A percentile compares a stretch with the other conserved stretches of the same genome.
These are phyloP conservation scores for Juglanconis sp. DNA, from an alignment of 2,329 filamentous ascomycete species.

Conservation along the genomic window DNA sequence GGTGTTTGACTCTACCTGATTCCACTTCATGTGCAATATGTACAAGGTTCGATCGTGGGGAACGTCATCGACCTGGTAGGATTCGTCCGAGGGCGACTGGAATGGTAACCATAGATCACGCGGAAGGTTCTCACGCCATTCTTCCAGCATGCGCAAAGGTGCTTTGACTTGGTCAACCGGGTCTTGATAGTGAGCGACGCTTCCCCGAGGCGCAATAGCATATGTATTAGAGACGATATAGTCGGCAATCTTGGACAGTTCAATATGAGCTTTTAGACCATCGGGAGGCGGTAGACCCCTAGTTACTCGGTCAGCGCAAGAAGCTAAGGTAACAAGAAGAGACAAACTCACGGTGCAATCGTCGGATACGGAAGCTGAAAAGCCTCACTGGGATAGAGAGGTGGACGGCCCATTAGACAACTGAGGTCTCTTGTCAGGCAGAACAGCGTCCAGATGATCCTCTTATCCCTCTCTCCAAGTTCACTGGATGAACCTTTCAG, in stretches of 20 bases:
- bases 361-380: constrained; percentile 41
- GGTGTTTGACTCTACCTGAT: constrained; percentile 31
- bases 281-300: constrained; percentile 41
- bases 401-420: constrained; percentile 48
- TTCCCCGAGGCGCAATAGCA: constrained; percentile 29
- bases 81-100: constrained; percentile 28
- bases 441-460: constrained; percentile 52
- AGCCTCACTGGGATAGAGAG: constrained; percentile 44
- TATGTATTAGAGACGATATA: constrained; percentile 48
- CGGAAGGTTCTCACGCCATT: constrained; percentile 26
- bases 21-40: constrained; percentile 47
- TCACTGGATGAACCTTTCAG: constrained; percentile 40
- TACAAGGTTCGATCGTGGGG: constrained; percentile 38
- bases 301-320: background rate
- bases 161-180: constrained; percentile 33
- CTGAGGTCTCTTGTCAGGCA: constrained; percentile 46
- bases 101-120: constrained; percentile 33
- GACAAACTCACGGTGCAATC: constrained; percentile 36
- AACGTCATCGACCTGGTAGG: background rate
- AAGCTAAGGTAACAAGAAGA: constrained; percentile 3
- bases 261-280: constrained; percentile 44
- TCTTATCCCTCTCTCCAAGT: constrained; percentile 37
- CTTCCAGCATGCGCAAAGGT: constrained; percentile 38
- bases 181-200: background rate
- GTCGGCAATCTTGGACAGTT: constrained; percentile 45